phyloP scores from a whole-genome alignment of 169 alveolate genomes.

The Miamiensis avidus region DNA sequence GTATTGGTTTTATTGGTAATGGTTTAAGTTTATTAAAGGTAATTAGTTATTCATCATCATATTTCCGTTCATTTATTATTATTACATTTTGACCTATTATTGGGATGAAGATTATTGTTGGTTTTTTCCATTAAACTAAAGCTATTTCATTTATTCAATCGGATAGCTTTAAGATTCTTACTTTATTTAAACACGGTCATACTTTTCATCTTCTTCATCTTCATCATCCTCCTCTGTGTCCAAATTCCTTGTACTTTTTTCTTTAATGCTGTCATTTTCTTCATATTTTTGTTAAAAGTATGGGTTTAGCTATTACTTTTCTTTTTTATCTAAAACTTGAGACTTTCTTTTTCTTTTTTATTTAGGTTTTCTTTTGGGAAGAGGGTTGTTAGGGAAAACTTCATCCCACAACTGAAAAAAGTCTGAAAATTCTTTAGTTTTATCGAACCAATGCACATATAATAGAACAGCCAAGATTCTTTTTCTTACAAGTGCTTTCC shows the following conservation, averaged over 20 bases:
- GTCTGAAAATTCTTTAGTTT: constrained; percentile 16
- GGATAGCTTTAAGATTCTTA: no score
- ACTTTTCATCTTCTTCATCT: not conserved
- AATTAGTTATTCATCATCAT: no score
- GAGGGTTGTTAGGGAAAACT: constrained; percentile 9
- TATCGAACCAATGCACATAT: constrained; percentile 11
- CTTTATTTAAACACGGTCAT: not conserved
- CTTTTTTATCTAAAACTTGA: not conserved
- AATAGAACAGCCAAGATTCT: constrained; percentile 19
- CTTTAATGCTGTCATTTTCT: not conserved
- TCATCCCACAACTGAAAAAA: constrained; percentile 22
- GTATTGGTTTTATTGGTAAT: no score
- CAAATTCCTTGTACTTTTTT: not conserved
- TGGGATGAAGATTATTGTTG: no score
- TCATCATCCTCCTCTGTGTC: not conserved
- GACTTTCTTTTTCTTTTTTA: constrained; percentile 2
- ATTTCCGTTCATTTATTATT: no score
- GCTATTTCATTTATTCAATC: no score
- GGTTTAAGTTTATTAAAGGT: no score
- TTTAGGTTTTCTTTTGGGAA: constrained; percentile 14
- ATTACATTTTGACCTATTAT: no score
- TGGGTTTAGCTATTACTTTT: no score
- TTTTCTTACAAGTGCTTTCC: constrained; percentile 30
- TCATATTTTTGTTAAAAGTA: no score
- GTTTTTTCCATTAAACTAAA: no score